phyloP scores from a whole-genome alignment of 2,329 filamentous ascomycete species.

The Penicillium sumatraense region DNA sequence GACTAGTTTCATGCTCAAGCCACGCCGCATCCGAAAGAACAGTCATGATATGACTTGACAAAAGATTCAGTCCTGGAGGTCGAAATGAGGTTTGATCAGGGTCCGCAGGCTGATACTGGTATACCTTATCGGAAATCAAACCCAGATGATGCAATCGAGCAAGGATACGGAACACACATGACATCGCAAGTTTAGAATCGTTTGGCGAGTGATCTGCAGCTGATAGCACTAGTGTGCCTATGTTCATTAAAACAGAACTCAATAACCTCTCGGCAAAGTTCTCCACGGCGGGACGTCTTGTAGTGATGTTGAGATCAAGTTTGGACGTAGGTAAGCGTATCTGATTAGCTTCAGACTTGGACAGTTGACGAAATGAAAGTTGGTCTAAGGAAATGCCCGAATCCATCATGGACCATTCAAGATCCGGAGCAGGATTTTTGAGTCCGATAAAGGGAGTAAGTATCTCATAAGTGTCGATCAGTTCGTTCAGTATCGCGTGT shows the following conservation, averaged over 20 bases:
- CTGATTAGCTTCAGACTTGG: neutral
- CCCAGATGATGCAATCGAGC: conserved; percentile 52
- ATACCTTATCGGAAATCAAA: conserved; percentile 48
- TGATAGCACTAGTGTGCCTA: conserved; percentile 47
- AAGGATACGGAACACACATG: conserved; percentile 49
- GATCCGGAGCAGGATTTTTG: conserved; percentile 4
- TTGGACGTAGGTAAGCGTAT: neutral
- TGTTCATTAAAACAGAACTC: conserved; percentile 44
- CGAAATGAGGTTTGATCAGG: conserved; percentile 38
- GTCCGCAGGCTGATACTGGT: conserved; percentile 41
- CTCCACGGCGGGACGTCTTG: conserved; percentile 29
- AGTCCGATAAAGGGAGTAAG: conserved; percentile 23
- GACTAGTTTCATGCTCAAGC: conserved; percentile 45
- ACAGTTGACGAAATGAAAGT: conserved; percentile 24
- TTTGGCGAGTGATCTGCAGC: conserved; percentile 42
- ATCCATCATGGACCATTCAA: conserved; percentile 20
- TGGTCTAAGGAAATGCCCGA: conserved; percentile 33
- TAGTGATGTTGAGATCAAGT: conserved; percentile 26
- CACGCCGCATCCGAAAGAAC: conserved; percentile 53
- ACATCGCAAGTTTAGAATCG: conserved; percentile 47
- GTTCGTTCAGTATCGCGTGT: conserved; percentile 40
- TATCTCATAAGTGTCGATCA: conserved; percentile 44
- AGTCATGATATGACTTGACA: conserved; percentile 52
- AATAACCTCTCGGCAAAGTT: conserved; percentile 32
- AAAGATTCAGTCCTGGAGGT: conserved; percentile 49